phyloP scores from a whole-genome alignment of 2,329 filamentous ascomycete species.

The Drechslerella coelobrocha region DNA sequence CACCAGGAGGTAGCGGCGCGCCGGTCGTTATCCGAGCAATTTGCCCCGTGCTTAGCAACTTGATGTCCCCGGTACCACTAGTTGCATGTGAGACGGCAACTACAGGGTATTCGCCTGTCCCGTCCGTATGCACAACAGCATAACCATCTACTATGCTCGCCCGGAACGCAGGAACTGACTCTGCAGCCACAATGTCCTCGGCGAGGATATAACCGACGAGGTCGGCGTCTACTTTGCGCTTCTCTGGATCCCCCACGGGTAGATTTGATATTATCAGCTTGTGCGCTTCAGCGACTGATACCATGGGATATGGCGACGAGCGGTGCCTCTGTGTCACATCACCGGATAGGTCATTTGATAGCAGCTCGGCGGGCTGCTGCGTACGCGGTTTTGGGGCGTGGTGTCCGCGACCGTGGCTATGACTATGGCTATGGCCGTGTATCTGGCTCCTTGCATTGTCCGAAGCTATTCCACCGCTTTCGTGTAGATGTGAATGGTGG shows the following conservation, averaged over 20 bases:
- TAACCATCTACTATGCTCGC: slow-evolving; percentile 98
- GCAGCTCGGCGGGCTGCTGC: slow-evolving; percentile 62
- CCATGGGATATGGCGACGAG: slow-evolving; percentile 89
- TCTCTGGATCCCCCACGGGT: slow-evolving; percentile 67
- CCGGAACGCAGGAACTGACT: slow-evolving; percentile 88
- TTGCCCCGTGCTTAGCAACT: slow-evolving; percentile 71
- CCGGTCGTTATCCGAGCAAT: slow-evolving; percentile 94
- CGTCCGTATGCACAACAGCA: slow-evolving; percentile 73
- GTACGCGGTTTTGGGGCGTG: slow-evolving; percentile 66
- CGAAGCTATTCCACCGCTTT: slow-evolving; percentile 36
- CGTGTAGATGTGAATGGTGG: slow-evolving; percentile 54
- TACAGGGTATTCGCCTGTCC: slow-evolving; percentile 79
- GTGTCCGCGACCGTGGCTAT: slow-evolving; percentile 64
- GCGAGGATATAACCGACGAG: slow-evolving; percentile 82
- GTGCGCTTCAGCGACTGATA: slow-evolving; percentile 82
- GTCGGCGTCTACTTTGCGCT: slow-evolving; percentile 67
- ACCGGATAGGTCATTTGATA: slow-evolving; percentile 61
- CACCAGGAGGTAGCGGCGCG: slow-evolving; percentile 84
- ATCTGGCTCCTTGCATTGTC: slow-evolving; percentile 54
- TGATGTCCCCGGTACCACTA: slow-evolving; percentile 61
- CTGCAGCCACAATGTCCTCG: slow-evolving; percentile 77
- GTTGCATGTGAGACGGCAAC: slow-evolving; percentile 85
- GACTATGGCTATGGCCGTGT: slow-evolving; percentile 62
- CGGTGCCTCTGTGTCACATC: slow-evolving; percentile 71
- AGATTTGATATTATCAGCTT: slow-evolving; percentile 74